These are phyloP conservation scores for Mortierella sp. DNA, from an alignment of 371 early-diverging fungal species.

Conservation along the genomic window DNA sequence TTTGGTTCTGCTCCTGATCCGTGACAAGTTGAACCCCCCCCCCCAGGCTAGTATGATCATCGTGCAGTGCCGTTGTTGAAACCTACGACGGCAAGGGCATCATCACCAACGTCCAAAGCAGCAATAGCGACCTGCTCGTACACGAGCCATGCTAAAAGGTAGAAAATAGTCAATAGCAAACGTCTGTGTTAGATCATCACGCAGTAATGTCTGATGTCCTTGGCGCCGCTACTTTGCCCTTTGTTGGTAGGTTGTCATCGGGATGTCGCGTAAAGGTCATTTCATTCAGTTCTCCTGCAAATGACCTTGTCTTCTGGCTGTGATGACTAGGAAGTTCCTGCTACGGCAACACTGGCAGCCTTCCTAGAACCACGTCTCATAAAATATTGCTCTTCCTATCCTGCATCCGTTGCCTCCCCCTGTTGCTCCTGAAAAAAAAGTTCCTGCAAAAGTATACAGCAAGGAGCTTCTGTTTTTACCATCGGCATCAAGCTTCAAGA, in stretches of 20 bases:
- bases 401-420: background rate
- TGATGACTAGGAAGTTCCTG: slow-evolving; percentile 4
- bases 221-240: background rate
- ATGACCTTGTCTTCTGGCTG: background rate
- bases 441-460: background rate
- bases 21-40: background rate
- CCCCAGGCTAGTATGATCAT: background rate
- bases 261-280: background rate
- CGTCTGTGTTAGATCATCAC: background rate
- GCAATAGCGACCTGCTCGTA: slow-evolving; percentile 89
- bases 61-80: background rate
- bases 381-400: too few species aligned
- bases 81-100: slow-evolving; percentile 73
- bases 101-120: slow-evolving; percentile 82
- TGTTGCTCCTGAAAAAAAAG: background rate
- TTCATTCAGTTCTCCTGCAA: background rate
- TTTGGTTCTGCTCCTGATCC: background rate
- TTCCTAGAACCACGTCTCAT: background rate
- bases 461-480: slow-evolving; percentile 35
- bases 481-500: slow-evolving; percentile 60
- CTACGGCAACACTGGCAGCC: background rate
- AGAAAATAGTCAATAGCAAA: background rate
- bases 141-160: slow-evolving; percentile 76
- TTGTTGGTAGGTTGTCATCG: background rate
- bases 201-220: background rate